Evolutionary conservation across 1,139 yeast genomes (phyloP), one percentile per base, ranked within the genome.

Genomic region (Hyphopichia wangnamkhiaoensis): DNA sequence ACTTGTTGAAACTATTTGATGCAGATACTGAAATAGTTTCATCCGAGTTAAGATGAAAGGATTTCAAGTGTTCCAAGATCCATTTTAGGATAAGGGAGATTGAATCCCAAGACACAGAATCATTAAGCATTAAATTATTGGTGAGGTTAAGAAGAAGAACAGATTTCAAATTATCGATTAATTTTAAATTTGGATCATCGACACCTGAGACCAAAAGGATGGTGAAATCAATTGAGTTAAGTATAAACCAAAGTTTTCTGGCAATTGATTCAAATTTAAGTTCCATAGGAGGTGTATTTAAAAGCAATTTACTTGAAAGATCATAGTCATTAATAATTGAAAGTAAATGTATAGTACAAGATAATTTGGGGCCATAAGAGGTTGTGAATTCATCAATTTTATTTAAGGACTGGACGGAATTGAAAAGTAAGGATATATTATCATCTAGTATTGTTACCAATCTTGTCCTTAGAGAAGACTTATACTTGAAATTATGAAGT

Each of bases 311-410:
- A 13, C 50, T 48, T n/a, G 65, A 45, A 7, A 71, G 47, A 30
- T 68, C 76, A 40, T 56, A 59, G 44, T 70, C 75, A 43, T 67
- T 64, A 17, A 71, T 41, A 4, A 71, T 59, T 4, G 71, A 54
- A 40, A 60, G 67, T 13, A 69, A 50, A 39, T 71, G 72, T 3
- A 61, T 55, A 0, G 54, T 37, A 13, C 46, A 37, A n/a, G 48
- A 37, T n/a, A 56, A 33, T 18, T 35, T 43, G 2, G 33, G 33
- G 3, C 26, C 26, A 14, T 32, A 14, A 5, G 2, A n/a, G 14
- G 7, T n/a, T 8, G 3, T 9, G 25, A 31, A 25, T 5, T 17
- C 25, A 12, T 30, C 13, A 10, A 26, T 31, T 13, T 10, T 13
- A 25, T 24, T 35, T 3, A 29, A 21, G 12, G 19, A n/a, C n/a